Evolutionary conservation across 2,329 filamentous ascomycete species (phyloP), one percentile per base, ranked within the genome.

Genomic region (Uncinocarpus reesii): DNA sequence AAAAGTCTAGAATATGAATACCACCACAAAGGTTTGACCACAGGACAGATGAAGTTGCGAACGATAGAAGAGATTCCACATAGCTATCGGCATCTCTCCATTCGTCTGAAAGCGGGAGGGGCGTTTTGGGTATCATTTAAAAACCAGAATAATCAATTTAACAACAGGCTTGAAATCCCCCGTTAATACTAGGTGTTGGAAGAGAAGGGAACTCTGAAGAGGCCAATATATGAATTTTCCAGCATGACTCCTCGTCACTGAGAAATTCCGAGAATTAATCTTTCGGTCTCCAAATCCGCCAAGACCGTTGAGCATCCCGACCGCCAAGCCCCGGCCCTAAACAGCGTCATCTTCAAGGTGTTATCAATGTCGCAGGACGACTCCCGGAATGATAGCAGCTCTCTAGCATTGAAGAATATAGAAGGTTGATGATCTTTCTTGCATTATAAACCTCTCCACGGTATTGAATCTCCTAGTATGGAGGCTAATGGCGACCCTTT

Each of bases 1-100:
- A 87, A 67, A 98, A 96, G 64, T 98, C 92, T 49, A 96, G 75
- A 53, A 98, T 89, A 62, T 98, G 92, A 0, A 96, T 86, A n/a
- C 90, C 89, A 47, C 92, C 92, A 62, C 88, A 95, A n/a, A 98
- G 75, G 21, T 86, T 86, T 55, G 86, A 84, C 57, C 95, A 88
- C 1, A 87, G 73, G 47, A 82, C 77, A 38, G 84, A 85, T 1
- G 79, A 80, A 4, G 80, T 80, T 1, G 81, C 78, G 59, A 96
- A 95, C 16, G 79, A 63, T 21, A 96, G 73, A 10, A 96, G 77
- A 15, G 80, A 81, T 21, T 85, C 74, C 42, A 95, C 77, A 64
- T 95, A 98, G 46, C 80, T 76, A 41, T 95, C 85, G 4, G 80
- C 69, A 37, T 78, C 79, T 31, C 71, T 62, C 71, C 90, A 95